Percentiles rank a stretch among this genome's conserved stretches.
phyloP scores from a whole-genome alignment of 2,329 filamentous ascomycete genomes.

The Didymella segeticola region DNA sequence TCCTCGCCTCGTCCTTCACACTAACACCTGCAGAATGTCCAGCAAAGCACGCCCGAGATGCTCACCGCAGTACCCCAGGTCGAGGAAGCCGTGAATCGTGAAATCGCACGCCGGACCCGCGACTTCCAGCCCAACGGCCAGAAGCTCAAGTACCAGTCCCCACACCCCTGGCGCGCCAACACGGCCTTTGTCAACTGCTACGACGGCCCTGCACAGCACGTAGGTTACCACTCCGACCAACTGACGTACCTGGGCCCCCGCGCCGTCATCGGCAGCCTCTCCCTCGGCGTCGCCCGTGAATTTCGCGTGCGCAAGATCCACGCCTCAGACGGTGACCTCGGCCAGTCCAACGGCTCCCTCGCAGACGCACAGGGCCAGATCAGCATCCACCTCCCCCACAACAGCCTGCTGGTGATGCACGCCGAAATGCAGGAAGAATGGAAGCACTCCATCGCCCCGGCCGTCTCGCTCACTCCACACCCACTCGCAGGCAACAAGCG shows the following conservation, averaged over 20 bases:
- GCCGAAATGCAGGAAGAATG: constrained; percentile 97
- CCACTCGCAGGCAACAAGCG: constrained; percentile 79
- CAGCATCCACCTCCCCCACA: constrained; percentile 91
- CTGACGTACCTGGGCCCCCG: constrained; percentile 91
- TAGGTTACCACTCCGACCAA: constrained; percentile 93
- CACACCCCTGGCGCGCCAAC: constrained; percentile 79
- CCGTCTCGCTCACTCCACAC: constrained; percentile 80
- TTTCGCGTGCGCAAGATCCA: constrained; percentile 84
- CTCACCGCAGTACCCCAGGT: constrained; percentile 72
- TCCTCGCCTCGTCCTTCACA: constrained; percentile 17
- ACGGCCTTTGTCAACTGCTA: constrained; percentile 97
- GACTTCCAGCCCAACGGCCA: constrained; percentile 70
- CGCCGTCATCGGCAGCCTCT: constrained; percentile 87
- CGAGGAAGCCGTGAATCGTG: constrained; percentile 75
- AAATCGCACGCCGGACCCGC: constrained; percentile 75
- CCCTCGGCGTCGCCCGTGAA: constrained; percentile 88
- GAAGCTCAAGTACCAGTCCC: constrained; percentile 80
- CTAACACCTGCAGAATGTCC: constrained; percentile 63
- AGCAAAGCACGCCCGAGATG: constrained; percentile 77
- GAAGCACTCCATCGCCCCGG: constrained; percentile 86
- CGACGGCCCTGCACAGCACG: constrained; percentile 76
- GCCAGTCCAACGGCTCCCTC: constrained; percentile 45
- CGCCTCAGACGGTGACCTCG: constrained; percentile 60
- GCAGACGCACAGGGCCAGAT: constrained; percentile 82
- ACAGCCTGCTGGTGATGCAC: constrained; percentile 93